These are phyloP conservation scores for Coemansia nantahalensis DNA, from an alignment of 192 early-diverging fungal species.

Conservation along the genomic window DNA sequence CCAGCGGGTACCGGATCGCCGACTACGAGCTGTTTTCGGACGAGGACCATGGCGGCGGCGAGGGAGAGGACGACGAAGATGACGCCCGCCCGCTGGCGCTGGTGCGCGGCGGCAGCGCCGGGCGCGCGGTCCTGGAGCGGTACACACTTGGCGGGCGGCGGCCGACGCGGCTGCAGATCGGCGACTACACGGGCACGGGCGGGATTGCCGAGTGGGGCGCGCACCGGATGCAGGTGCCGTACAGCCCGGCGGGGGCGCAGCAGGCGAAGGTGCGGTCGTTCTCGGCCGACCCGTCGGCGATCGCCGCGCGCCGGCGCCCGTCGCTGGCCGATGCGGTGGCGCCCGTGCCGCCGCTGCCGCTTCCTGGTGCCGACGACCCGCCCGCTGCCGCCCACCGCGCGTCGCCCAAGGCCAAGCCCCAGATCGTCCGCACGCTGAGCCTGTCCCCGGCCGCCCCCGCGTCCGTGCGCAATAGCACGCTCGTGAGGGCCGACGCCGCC, in stretches of 20 bases:
- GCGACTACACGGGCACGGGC: slow-evolving; percentile 50
- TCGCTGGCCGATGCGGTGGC: slow-evolving; percentile 50
- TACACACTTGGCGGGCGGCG: slow-evolving; percentile 28
- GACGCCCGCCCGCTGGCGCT: background rate
- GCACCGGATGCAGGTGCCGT: slow-evolving; percentile 44
- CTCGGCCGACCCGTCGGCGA: slow-evolving; percentile 44
- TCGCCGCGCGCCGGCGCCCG: slow-evolving; percentile 32
- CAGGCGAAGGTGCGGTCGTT: slow-evolving; percentile 31
- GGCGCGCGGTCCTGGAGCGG: slow-evolving; percentile 10
- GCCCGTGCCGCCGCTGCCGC: slow-evolving; percentile 45
- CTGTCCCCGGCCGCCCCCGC: background rate
- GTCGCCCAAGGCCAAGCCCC: too few species aligned
- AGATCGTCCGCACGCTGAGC: slow-evolving; percentile 18
- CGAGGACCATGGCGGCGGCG: slow-evolving; percentile 16
- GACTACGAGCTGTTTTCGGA: slow-evolving; percentile 49
- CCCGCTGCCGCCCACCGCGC: too few species aligned
- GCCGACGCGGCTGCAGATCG: slow-evolving; percentile 16
- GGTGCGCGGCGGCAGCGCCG: background rate
- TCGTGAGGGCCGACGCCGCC: slow-evolving; percentile 40
- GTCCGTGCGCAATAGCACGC: slow-evolving; percentile 42
- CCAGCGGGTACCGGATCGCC: slow-evolving; percentile 22
- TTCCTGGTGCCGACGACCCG: too few species aligned
- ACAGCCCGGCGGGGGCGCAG: slow-evolving; percentile 22
- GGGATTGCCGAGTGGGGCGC: slow-evolving; percentile 55
- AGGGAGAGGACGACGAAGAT: too few species aligned